Conservation (phyloP, 106 monocot genomes). For the Xerophyta viscosa region DNA sequence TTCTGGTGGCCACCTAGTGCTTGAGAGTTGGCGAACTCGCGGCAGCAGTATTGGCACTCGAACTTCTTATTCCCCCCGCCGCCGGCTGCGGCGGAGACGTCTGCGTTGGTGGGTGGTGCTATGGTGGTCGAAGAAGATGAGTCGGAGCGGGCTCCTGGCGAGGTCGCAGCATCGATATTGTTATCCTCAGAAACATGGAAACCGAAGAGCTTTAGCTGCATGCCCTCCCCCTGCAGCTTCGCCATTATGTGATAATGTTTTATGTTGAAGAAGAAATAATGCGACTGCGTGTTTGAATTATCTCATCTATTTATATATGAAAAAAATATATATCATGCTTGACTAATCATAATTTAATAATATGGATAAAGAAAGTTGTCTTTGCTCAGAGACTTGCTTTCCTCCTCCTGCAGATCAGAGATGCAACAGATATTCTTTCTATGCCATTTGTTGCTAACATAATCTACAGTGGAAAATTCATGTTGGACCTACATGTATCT, state of each 20-base stretch:
- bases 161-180: neutral
- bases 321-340: too few species aligned
- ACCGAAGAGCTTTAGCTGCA: slow-evolving; percentile 30
- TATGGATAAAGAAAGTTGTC: too few species aligned
- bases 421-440: too few species aligned
- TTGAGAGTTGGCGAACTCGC: slow-evolving; percentile 70
- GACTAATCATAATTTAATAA: too few species aligned
- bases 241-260: neutral
- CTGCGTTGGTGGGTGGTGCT: neutral
- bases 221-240: neutral
- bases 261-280: neutral
- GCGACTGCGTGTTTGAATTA: too few species aligned
- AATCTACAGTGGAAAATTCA: too few species aligned
- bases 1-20: slow-evolving; percentile 76
- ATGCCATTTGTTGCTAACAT: too few species aligned
- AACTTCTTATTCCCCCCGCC: slow-evolving; percentile 26
- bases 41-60: slow-evolving; percentile 69
- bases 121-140: slow-evolving; percentile 16
- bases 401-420: too few species aligned
- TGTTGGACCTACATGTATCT: too few species aligned
- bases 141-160: slow-evolving; percentile 1
- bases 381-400: too few species aligned
- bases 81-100: neutral
- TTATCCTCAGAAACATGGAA: slow-evolving; percentile 28
- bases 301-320: too few species aligned